These are phyloP conservation scores for Mortierella antarctica DNA, from an alignment of 192 early-diverging fungal genomes.

Conservation along the genomic window DNA sequence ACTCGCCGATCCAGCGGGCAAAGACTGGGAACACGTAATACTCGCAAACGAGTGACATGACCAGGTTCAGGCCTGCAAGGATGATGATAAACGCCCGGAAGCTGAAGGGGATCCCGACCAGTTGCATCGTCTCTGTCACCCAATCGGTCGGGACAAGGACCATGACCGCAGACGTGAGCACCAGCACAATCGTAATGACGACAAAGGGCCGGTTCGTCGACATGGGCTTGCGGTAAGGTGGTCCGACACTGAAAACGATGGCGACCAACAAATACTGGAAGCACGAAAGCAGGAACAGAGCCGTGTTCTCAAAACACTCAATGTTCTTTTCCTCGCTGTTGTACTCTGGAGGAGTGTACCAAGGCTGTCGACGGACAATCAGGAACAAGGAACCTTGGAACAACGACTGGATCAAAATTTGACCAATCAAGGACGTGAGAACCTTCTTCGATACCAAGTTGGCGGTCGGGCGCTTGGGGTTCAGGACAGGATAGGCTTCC, in stretches of 20 bases:
- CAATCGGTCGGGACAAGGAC: slow-evolving; percentile 66
- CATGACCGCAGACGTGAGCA: slow-evolving; percentile 59
- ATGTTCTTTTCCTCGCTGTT: slow-evolving; percentile 78
- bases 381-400: slow-evolving; percentile 85
- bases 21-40: slow-evolving; percentile 56
- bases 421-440: slow-evolving; percentile 88
- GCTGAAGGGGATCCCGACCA: slow-evolving; percentile 64
- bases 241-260: slow-evolving; percentile 94
- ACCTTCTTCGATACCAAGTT: slow-evolving; percentile 91
- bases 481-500: slow-evolving; percentile 76
- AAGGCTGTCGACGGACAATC: slow-evolving; percentile 77
- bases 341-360: slow-evolving; percentile 67
- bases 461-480: slow-evolving; percentile 88
- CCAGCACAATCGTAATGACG: slow-evolving; percentile 66
- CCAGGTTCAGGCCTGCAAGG: slow-evolving; percentile 71
- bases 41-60: slow-evolving; percentile 58
- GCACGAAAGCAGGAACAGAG: slow-evolving; percentile 88
- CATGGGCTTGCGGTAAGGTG: slow-evolving; percentile 92
- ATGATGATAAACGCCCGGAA: slow-evolving; percentile 71
- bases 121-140: slow-evolving; percentile 70
- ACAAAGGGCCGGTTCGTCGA: slow-evolving; percentile 87
- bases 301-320: slow-evolving; percentile 89
- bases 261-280: slow-evolving; percentile 95
- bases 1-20: slow-evolving; percentile 44
- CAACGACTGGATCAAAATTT: slow-evolving; percentile 82